These are phyloP conservation scores for Alloascoidea hylecoeti DNA, from an alignment of 805 yeast species.

Conservation along the genomic window DNA sequence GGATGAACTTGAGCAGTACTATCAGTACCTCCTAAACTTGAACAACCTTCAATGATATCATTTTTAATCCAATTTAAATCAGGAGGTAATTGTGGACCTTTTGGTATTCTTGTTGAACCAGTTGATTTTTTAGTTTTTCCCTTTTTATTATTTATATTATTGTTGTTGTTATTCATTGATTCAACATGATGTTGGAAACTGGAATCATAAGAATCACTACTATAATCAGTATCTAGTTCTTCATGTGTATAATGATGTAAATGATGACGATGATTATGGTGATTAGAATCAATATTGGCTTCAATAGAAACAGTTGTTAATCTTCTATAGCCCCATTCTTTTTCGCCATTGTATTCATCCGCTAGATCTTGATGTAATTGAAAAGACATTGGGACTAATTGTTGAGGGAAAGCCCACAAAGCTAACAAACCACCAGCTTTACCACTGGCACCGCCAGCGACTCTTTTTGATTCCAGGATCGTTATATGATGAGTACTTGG, in stretches of 20 bases:
- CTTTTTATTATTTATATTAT: no score
- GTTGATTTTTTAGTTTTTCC: no score
- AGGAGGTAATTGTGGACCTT: slow-evolving; percentile 27
- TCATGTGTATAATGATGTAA: no score
- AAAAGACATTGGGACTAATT: slow-evolving; percentile 80
- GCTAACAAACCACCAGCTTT: slow-evolving; percentile 95
- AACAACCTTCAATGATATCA: slow-evolving; percentile 55
- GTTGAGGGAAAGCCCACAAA: slow-evolving; percentile 94
- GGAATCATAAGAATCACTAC: no score
- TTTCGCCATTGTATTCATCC: slow-evolving; percentile 65
- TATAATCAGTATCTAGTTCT: no score
- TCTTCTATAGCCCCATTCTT: slow-evolving; percentile 87
- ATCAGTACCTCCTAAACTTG: slow-evolving; percentile 67
- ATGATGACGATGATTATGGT: no score
- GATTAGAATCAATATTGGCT: slow-evolving; percentile 61
- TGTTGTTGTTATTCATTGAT: no score
- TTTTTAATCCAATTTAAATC: slow-evolving; percentile 69
- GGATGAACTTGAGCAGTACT: slow-evolving; percentile 97
- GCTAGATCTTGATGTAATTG: slow-evolving; percentile 74
- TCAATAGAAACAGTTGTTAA: slow-evolving; percentile 78
- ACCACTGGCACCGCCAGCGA: slow-evolving; percentile 96
- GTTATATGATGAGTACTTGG: slow-evolving; percentile 67
- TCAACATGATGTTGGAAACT: no score
- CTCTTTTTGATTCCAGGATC: slow-evolving; percentile 74
- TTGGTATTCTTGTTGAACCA: not conserved